Conservation (phyloP, 441 rosid species). For the Erodium texanum region DNA sequence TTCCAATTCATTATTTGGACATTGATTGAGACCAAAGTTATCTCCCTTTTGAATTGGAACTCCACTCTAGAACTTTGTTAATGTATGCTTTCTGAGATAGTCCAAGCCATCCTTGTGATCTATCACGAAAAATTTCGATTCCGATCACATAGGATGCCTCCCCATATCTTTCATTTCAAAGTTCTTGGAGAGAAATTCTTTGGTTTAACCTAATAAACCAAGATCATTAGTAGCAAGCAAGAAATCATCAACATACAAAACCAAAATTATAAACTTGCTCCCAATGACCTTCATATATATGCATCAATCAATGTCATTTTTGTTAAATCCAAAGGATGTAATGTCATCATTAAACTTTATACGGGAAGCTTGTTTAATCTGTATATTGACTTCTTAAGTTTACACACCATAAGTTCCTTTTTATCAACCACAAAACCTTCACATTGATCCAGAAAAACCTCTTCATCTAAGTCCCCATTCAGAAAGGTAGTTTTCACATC, state of each 20-base stretch:
- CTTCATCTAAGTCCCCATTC: neutral
- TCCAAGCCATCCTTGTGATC: neutral
- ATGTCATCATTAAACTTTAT: neutral
- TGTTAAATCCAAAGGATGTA: neutral
- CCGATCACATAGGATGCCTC: neutral
- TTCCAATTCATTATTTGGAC: too few species aligned
- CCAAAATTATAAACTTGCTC: neutral
- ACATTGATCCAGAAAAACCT: neutral
- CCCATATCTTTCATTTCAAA: too few species aligned
- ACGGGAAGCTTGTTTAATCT: constrained; percentile 5
- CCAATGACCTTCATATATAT: neutral
- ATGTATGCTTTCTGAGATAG: neutral
- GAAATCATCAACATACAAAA: neutral
- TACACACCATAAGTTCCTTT: neutral
- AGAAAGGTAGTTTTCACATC: neutral
- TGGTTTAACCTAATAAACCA: neutral
- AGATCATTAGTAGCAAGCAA: neutral
- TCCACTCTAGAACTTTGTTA: neutral
- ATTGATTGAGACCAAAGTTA: too few species aligned
- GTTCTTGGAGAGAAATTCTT: too few species aligned
- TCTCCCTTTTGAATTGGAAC: too few species aligned
- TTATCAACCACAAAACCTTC: neutral
- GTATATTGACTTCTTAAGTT: neutral
- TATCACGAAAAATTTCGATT: neutral
- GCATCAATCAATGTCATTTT: too few species aligned